Percentiles rank a stretch among this genome's conserved stretches.
phyloP scores from a whole-genome alignment of 176 grass and related monocot genomes.

The Hyparrhenia diplandra region DNA sequence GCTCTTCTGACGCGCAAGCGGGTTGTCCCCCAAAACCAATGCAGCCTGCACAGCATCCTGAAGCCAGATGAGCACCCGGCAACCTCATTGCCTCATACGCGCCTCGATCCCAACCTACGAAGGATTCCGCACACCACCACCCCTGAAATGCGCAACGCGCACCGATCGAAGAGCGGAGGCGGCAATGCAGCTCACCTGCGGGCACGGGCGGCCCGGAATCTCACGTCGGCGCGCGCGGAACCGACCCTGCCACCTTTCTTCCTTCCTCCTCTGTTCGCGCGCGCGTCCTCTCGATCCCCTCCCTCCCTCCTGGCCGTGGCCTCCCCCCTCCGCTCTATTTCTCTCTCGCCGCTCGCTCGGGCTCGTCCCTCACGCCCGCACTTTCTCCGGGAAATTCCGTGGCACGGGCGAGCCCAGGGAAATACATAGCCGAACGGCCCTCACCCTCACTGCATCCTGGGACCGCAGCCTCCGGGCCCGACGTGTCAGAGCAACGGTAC shows the following conservation, averaged over 20 bases:
- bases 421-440: slow-evolving; percentile 18
- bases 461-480: not conserved
- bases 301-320: not conserved
- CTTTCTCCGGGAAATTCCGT: slow-evolving; percentile 29
- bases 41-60: not conserved
- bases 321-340: not conserved
- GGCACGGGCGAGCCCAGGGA: not conserved
- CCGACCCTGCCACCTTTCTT: not conserved
- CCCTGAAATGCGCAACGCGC: not conserved
- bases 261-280: not conserved
- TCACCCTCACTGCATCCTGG: not conserved
- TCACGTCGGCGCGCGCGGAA: slow-evolving; percentile 10
- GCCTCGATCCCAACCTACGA: not conserved
- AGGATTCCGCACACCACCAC: not conserved
- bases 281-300: not conserved
- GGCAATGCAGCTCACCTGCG: slow-evolving; percentile 48
- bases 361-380: slow-evolving; percentile 31
- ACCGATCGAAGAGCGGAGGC: not conserved
- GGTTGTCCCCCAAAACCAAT: not conserved
- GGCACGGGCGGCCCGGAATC: not conserved
- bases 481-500: slow-evolving; percentile 4
- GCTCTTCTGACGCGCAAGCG: not conserved
- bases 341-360: not conserved
- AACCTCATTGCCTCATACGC: not conserved
- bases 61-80: not conserved